Base-by-base conservation (phyloP, 192 early-diverging fungal genomes). In the Entrophospora sp. region DNA sequence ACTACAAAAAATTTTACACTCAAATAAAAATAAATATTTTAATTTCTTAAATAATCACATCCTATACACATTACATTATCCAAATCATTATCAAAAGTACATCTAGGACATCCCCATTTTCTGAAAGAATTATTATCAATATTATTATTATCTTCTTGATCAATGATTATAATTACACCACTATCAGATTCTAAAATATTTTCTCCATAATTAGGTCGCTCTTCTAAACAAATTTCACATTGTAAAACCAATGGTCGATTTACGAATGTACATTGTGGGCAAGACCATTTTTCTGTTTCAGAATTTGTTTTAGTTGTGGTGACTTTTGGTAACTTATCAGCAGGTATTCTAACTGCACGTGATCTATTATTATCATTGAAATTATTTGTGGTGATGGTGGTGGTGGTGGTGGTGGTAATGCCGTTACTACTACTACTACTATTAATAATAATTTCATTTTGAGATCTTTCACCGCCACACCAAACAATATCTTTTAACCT, bases 401-500 rank as follows among this genome's bases (percentile, higher is more conserved):
- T 59, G n/a, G 14, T 22, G 22, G 1, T n/a, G 18, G 44, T 68
- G n/a, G 28, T 60, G 56, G 1, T 63, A 30, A 43, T 60, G 45
- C 24, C 67, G 30, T 42, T 20, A 13, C 30, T 40, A 16, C 9
- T 20, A 38, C 30, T 48, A 58, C 42, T 48, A 16, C 32, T 44
- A 34, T 49, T 64, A 25, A 5, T 48, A 28, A 40, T 30, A 34
- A 5, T 51, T 12, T 42, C 16, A 38, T 52, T 59, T 62, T 68
- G 59, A 9, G 4, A 43, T 43, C 37, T 16, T 25, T 70, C 60
- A 66, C 67, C 75, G n/a, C 86, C 87, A 65, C 90, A 91, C 89
- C 88, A 90, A 1, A 85, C 31, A 3, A 71, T 62, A 73, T 91
- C 90, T 60, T 64, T 70, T 44, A 63, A 66, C 22, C 90, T 64